phyloP scores from a whole-genome alignment of 441 rosid species.

The Melastoma candidum region DNA sequence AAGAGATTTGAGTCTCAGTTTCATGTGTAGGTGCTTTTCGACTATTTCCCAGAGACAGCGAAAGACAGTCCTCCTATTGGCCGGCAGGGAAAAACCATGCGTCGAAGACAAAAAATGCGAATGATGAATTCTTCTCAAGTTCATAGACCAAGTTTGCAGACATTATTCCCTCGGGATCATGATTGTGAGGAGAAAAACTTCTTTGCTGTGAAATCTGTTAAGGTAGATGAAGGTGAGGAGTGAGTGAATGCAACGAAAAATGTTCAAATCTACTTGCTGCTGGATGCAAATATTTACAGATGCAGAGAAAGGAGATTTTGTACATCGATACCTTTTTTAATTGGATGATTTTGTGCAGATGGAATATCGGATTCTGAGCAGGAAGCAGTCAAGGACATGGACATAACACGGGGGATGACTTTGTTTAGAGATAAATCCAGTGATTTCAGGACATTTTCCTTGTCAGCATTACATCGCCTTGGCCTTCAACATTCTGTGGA shows the following conservation, averaged over 20 bases:
- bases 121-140: slow-evolving; percentile 21
- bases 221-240: neutral
- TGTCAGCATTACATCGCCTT: slow-evolving; percentile 61
- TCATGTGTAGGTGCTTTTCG: slow-evolving; percentile 52
- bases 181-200: neutral
- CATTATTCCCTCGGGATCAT: slow-evolving; percentile 17
- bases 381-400: slow-evolving; percentile 18
- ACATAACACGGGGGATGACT: slow-evolving; percentile 16
- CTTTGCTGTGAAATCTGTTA: too few species aligned
- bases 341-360: slow-evolving; percentile 19
- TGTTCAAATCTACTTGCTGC: too few species aligned
- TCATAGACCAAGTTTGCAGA: slow-evolving; percentile 13
- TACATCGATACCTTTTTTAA: too few species aligned
- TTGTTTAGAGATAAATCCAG: slow-evolving; percentile 25
- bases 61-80: slow-evolving; percentile 74
- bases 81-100: slow-evolving; percentile 85
- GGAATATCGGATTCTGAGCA: slow-evolving; percentile 13
- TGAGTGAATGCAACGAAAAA: neutral
- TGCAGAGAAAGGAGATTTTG: too few species aligned
- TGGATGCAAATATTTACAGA: too few species aligned
- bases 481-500: slow-evolving; percentile 42
- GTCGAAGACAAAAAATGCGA: slow-evolving; percentile 65
- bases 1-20: slow-evolving; percentile 4
- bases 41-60: slow-evolving; percentile 60
- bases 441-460: slow-evolving; percentile 48